phyloP scores from a whole-genome alignment of 2,329 filamentous ascomycete genomes.

The Fusarium redolens region DNA sequence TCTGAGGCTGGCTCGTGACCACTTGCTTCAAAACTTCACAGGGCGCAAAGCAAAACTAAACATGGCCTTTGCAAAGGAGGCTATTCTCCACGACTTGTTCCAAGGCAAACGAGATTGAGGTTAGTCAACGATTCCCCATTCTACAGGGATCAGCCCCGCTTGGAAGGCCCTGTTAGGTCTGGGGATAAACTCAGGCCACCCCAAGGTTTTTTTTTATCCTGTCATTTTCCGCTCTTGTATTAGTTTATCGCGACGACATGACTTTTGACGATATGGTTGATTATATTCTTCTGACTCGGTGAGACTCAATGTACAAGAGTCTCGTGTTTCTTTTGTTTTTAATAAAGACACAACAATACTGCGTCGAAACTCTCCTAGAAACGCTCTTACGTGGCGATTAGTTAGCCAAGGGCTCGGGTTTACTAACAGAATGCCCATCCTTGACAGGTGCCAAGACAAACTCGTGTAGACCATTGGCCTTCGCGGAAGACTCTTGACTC shows the following conservation, averaged over 20 bases:
- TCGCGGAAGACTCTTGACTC: constrained; percentile 12
- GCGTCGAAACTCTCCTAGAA: constrained; percentile 9
- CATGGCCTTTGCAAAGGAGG: constrained; percentile 20
- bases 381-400: constrained; percentile 45
- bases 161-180: constrained; percentile 6
- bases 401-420: constrained; percentile 34
- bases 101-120: constrained; percentile 41
- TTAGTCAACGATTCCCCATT: constrained; percentile 36
- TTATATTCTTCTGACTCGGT: constrained; percentile 15
- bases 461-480: constrained; percentile 24
- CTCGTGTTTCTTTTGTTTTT: background rate
- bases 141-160: constrained; percentile 12
- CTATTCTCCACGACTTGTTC: constrained; percentile 33
- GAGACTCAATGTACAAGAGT: background rate
- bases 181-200: constrained; percentile 38
- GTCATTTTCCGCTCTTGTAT: constrained; percentile 13
- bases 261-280: background rate
- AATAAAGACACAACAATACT: background rate
- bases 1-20: constrained; percentile 19
- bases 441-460: constrained; percentile 32
- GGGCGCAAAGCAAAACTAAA: constrained; percentile 25
- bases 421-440: constrained; percentile 43
- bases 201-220: constrained; percentile 26
- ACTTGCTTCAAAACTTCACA: constrained; percentile 27
- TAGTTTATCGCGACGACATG: constrained; percentile 22